Percentiles rank a stretch among this genome's conserved stretches.
These are phyloP conservation scores for Jamesozyma rosinii DNA, from an alignment of 805 yeast genomes.

Conservation along the genomic window DNA sequence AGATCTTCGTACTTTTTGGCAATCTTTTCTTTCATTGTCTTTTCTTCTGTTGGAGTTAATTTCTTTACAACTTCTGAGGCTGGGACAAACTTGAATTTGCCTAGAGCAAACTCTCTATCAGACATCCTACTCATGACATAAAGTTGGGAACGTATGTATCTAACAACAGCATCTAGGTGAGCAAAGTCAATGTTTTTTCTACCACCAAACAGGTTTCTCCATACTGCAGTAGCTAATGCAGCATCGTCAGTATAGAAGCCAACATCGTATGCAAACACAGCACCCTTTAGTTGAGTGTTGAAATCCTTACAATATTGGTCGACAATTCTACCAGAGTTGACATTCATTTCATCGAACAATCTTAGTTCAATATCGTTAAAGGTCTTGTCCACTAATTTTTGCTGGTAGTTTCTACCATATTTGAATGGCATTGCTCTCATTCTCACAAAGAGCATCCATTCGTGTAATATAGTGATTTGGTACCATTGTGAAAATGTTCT, in stretches of 20 bases:
- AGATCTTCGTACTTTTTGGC: constrained; percentile 44
- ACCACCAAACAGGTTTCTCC: constrained; percentile 90
- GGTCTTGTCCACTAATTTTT: constrained; percentile 78
- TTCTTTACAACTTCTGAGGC: constrained; percentile 73
- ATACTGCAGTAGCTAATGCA: constrained; percentile 65
- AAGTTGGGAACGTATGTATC: constrained; percentile 80
- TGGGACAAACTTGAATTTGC: constrained; percentile 74
- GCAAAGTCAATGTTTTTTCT: constrained; percentile 71
- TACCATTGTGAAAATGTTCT: constrained; percentile 92
- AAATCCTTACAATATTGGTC: constrained; percentile 84
- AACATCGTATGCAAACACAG: constrained; percentile 86
- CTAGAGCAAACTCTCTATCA: constrained; percentile 89
- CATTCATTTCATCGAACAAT: constrained; percentile 77
- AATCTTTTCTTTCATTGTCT: constrained; percentile 41
- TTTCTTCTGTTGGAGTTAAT: constrained; percentile 56
- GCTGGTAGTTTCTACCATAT: constrained; percentile 83
- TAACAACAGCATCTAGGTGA: constrained; percentile 80
- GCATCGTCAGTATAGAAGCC: constrained; percentile 74
- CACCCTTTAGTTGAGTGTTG: constrained; percentile 82
- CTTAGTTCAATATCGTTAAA: constrained; percentile 85
- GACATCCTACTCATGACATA: constrained; percentile 78
- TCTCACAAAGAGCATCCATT: constrained; percentile 88
- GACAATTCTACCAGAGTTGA: constrained; percentile 68
- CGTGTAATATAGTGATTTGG: constrained; percentile 81
- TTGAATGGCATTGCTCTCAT: constrained; percentile 95